phyloP scores from a whole-genome alignment of 768 basidiomycete species.

The Mycena leptocephala region DNA sequence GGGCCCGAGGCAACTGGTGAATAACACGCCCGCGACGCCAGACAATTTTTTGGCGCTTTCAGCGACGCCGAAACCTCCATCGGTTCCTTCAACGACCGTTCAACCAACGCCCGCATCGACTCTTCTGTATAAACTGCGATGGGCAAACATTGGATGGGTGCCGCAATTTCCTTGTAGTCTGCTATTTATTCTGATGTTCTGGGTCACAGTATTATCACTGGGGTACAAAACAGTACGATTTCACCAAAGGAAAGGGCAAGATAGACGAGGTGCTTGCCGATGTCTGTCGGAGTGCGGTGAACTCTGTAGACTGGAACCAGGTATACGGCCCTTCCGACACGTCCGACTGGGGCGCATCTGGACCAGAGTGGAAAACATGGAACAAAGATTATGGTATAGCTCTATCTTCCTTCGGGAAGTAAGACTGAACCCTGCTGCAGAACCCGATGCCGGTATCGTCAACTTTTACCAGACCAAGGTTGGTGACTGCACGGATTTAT shows the following conservation, averaged over 20 bases:
- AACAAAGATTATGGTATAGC: conserved; percentile 79
- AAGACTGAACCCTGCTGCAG: conserved; percentile 54
- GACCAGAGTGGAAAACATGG: conserved; percentile 84
- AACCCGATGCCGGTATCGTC: conserved; percentile 96
- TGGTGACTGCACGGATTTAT: neutral
- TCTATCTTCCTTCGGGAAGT: conserved; percentile 6
- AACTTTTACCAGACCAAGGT: conserved; percentile 94
- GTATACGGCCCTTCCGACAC: conserved; percentile 64
- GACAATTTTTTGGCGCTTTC: conserved; percentile 70
- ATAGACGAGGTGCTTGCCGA: conserved; percentile 72
- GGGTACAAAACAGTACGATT: conserved; percentile 97
- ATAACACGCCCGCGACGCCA: conserved; percentile 79
- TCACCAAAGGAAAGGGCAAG: conserved; percentile 75
- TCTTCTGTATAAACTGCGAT: conserved; percentile 86
- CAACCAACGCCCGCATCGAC: conserved; percentile 65
- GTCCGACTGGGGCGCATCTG: conserved; percentile 67
- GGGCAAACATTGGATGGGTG: conserved; percentile 94
- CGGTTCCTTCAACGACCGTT: conserved; percentile 76
- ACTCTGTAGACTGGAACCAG: conserved; percentile 76
- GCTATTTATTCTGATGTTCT: neutral
- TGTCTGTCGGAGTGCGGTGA: conserved; percentile 77
- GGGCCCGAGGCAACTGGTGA: conserved; percentile 78
- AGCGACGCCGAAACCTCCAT: conserved; percentile 71
- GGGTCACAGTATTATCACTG: conserved; percentile 85
- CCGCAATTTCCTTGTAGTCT: neutral